A percentile compares a stretch with the other conserved stretches of the same genome.
phyloP scores from a whole-genome alignment of 371 early-diverging fungal genomes.

The Mortierella sp. region DNA sequence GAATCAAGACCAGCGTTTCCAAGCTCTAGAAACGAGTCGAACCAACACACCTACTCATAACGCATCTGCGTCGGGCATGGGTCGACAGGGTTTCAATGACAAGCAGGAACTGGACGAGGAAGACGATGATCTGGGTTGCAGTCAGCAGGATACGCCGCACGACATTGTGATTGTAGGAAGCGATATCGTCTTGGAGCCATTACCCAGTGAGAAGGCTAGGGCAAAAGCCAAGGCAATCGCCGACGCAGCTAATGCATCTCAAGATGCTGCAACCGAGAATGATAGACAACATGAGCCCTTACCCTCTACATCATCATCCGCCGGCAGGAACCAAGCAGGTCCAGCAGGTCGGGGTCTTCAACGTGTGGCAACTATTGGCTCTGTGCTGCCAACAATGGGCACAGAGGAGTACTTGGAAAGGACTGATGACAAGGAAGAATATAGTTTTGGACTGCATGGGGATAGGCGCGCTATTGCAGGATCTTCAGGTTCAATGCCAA shows the following conservation, averaged over 20 bases:
- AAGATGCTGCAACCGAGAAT: not conserved
- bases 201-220: conserved; percentile 45
- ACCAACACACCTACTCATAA: not conserved
- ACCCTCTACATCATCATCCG: not conserved
- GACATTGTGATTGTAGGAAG: conserved; percentile 53
- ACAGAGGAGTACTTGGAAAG: conserved; percentile 55
- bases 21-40: conserved; percentile 10
- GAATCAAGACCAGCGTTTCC: conserved; percentile 37
- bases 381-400: conserved; percentile 43
- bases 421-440: conserved; percentile 55
- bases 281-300: not conserved
- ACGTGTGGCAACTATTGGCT: conserved; percentile 60
- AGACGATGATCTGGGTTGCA: too few relatives aligned
- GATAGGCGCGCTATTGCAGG: conserved; percentile 15
- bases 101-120: conserved; percentile 18
- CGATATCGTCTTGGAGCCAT: conserved; percentile 51
- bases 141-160: not conserved
- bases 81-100: conserved; percentile 4
- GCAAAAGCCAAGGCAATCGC: conserved; percentile 12
- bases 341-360: not conserved
- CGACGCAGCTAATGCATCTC: not conserved
- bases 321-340: not conserved
- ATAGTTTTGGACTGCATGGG: conserved; percentile 38
- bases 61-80: not conserved
- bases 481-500: conserved; percentile 8